A percentile compares a stretch with the other conserved stretches of the same genome.
phyloP scores from a whole-genome alignment of 805 yeast genomes.

The Vanderwaltozyma tropicalis region DNA sequence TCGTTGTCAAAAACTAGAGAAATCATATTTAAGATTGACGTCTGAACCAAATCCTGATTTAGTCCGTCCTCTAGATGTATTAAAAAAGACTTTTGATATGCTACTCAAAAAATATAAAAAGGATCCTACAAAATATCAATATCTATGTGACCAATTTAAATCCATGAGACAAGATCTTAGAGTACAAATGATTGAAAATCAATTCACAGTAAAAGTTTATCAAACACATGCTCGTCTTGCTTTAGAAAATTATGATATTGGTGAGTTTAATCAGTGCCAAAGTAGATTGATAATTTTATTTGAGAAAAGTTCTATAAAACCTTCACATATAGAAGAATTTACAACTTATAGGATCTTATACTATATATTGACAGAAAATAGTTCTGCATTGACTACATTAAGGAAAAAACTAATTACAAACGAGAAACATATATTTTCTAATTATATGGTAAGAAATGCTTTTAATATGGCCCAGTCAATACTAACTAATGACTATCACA shows the following conservation, averaged over 20 bases:
- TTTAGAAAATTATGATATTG: conserved; percentile 69
- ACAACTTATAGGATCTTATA: conserved; percentile 65
- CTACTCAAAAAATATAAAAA: conserved; percentile 43
- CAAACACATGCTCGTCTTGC: conserved; percentile 85
- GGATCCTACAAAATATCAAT: conserved; percentile 51
- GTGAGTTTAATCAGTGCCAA: conserved; percentile 93
- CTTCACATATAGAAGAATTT: conserved; percentile 46
- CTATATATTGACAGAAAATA: conserved; percentile 61
- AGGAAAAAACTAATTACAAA: conserved; percentile 14
- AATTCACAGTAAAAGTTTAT: conserved; percentile 69
- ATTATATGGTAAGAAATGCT: conserved; percentile 19
- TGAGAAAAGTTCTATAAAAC: conserved; percentile 30
- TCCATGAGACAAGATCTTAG: conserved; percentile 88
- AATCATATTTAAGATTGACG: conserved; percentile 72
- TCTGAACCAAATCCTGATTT: conserved; percentile 80
- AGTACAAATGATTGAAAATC: conserved; percentile 76
- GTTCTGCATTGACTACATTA: conserved; percentile 20
- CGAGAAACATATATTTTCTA: conserved; percentile 8
- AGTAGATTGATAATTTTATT: conserved; percentile 64
- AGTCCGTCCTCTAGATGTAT: conserved; percentile 63
- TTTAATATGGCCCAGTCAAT: conserved; percentile 26
- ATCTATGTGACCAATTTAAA: conserved; percentile 81
- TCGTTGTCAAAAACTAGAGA: conserved; percentile 54
- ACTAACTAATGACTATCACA: conserved; percentile 40
- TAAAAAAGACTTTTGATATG: conserved; percentile 46